Evolutionary conservation across 2,329 filamentous ascomycete genomes (phyloP).

Genomic region (Cladophialophora chaetospira): DNA sequence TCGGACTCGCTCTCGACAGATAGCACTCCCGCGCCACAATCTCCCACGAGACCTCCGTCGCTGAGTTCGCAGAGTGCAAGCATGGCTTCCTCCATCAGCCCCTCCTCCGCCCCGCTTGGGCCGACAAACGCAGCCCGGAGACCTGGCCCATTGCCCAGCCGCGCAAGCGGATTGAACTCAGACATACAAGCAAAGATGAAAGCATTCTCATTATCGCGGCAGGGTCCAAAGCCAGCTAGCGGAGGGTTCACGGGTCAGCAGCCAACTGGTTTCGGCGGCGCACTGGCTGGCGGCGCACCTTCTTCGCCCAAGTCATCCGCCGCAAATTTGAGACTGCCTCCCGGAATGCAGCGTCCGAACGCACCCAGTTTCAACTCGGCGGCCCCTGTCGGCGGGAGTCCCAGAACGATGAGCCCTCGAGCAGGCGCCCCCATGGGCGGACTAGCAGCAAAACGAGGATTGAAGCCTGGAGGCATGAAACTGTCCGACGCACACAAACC

Average conservation of each 20-base stretch:
- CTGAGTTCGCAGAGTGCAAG: slow-evolving; percentile 8
- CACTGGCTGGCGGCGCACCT: slow-evolving; percentile 36
- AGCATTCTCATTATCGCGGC: slow-evolving; percentile 67
- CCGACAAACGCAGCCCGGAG: slow-evolving; percentile 69
- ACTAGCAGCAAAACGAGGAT: slow-evolving; percentile 49
- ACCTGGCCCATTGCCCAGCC: slow-evolving; percentile 47
- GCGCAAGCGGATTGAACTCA: slow-evolving; percentile 57
- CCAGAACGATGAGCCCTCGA: slow-evolving; percentile 35
- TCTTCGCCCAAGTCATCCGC: slow-evolving; percentile 20
- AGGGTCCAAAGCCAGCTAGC: slow-evolving; percentile 47
- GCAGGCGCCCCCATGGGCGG: slow-evolving; percentile 45
- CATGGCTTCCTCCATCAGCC: slow-evolving; percentile 58
- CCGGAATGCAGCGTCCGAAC: slow-evolving; percentile 34
- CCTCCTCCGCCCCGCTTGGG: slow-evolving; percentile 82
- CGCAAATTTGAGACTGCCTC: slow-evolving; percentile 21
- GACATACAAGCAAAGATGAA: slow-evolving; percentile 71
- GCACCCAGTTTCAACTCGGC: slow-evolving; percentile 43
- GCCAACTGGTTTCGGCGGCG: slow-evolving; percentile 29
- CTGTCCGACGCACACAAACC: slow-evolving; percentile 54
- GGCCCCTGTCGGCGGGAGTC: slow-evolving; percentile 47
- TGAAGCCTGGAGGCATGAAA: slow-evolving; percentile 49
- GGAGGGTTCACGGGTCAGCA: slow-evolving; percentile 30
- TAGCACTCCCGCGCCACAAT: slow-evolving; percentile 6
- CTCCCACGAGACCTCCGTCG: slow-evolving; percentile 21
- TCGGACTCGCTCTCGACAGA: slow-evolving; percentile 15